Evolutionary conservation across 495 filamentous ascomycete genomes (phyloP).

Genomic region (Hyaloscypha variabilis): DNA sequence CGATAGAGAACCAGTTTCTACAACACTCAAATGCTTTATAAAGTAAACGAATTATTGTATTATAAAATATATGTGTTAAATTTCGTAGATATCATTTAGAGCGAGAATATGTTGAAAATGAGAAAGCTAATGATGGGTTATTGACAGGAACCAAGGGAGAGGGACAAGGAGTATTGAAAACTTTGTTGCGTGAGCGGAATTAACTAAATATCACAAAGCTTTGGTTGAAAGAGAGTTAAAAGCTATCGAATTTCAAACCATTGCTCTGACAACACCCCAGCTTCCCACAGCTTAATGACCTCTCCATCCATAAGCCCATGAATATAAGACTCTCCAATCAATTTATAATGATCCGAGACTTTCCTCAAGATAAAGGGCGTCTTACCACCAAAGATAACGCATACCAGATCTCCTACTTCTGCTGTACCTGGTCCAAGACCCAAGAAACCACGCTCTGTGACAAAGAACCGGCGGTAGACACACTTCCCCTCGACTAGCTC

Average conservation of each 20-base stretch:
- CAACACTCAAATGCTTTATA: too few relatives aligned
- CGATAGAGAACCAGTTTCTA: too few relatives aligned
- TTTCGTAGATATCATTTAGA: too few relatives aligned
- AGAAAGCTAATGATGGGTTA: too few relatives aligned
- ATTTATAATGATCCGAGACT: conserved; percentile 7
- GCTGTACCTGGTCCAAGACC: conserved; percentile 8
- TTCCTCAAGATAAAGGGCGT: conserved; percentile 27
- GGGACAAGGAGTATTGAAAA: too few relatives aligned
- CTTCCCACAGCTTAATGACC: background rate
- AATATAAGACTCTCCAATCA: conserved; percentile 30
- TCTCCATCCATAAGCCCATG: conserved; percentile 26
- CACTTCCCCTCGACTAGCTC: background rate
- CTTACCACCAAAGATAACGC: conserved; percentile 20
- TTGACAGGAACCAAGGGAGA: too few relatives aligned
- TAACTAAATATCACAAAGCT: too few relatives aligned
- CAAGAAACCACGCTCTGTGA: conserved; percentile 15
- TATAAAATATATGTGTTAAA: too few relatives aligned
- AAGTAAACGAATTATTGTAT: too few relatives aligned
- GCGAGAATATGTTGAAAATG: too few relatives aligned
- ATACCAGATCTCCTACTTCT: conserved; percentile 21
- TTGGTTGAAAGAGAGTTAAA: too few relatives aligned
- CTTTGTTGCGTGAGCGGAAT: too few relatives aligned
- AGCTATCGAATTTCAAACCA: conserved; percentile 6
- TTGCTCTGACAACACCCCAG: conserved; percentile 10
- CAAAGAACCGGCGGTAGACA: background rate